phyloP scores from a whole-genome alignment of 495 filamentous ascomycete species.

The Bombardia bombarda region DNA sequence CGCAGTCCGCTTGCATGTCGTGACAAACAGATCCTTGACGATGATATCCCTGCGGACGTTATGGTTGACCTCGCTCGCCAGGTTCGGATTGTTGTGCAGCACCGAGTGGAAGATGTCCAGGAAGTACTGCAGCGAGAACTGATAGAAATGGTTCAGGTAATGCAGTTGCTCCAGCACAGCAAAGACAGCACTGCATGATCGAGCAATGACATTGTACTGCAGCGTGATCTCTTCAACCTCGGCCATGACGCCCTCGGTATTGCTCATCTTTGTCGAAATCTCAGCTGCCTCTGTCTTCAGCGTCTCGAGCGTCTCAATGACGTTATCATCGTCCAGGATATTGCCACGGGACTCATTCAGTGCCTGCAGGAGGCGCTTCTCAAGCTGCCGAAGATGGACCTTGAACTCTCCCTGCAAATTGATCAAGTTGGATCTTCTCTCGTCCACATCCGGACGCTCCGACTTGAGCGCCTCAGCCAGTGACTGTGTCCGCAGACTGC shows the following conservation, averaged over 20 bases:
- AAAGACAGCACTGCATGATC: slow-evolving; percentile 93
- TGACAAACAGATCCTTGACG: slow-evolving; percentile 78
- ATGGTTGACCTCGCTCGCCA: slow-evolving; percentile 66
- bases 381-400: slow-evolving; percentile 89
- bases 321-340: slow-evolving; percentile 95
- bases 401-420: slow-evolving; percentile 99
- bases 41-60: slow-evolving; percentile 76
- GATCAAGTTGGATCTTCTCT: slow-evolving; percentile 89
- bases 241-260: slow-evolving; percentile 95
- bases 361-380: slow-evolving; percentile 87
- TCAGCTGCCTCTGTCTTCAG: slow-evolving; percentile 95
- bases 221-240: slow-evolving; percentile 93
- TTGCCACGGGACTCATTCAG: slow-evolving; percentile 97
- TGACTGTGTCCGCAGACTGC: slow-evolving; percentile 95
- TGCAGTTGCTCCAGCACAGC: slow-evolving; percentile 94
- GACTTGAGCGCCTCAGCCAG: slow-evolving; percentile 94
- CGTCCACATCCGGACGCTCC: slow-evolving; percentile 96
- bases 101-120: slow-evolving; percentile 94
- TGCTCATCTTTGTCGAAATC: slow-evolving; percentile 89
- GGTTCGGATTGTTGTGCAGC: slow-evolving; percentile 68
- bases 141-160: slow-evolving; percentile 98
- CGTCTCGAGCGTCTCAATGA: slow-evolving; percentile 96
- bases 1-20: slow-evolving; percentile 86
- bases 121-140: slow-evolving; percentile 98
- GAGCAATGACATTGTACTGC: slow-evolving; percentile 86